These are phyloP conservation scores for Nicotiana noctiflora DNA, from an alignment of 257 asterid species.

Conservation along the genomic window DNA sequence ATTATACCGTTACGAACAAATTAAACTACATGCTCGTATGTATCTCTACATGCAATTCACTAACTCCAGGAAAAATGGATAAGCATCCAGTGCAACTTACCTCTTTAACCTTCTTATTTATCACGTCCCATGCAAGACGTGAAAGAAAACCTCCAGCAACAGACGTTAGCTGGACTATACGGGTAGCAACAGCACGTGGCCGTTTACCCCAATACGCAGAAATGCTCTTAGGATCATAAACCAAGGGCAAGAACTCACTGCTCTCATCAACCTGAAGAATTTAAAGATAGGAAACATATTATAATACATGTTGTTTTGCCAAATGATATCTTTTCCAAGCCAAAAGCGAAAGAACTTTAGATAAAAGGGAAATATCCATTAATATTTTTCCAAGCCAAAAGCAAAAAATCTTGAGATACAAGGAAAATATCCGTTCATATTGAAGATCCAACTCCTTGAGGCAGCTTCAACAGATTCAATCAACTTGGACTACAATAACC, in stretches of 20 bases:
- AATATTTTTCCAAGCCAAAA: not conserved
- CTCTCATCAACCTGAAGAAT: conserved; percentile 82
- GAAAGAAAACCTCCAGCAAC: conserved; percentile 99
- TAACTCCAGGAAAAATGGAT: not conserved
- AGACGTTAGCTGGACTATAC: conserved; percentile 77
- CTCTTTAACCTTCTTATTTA: conserved; percentile 85
- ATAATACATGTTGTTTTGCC: not conserved
- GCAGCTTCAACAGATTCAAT: not conserved
- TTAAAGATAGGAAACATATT: not conserved
- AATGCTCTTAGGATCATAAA: conserved; percentile 78
- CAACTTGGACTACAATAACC: not conserved
- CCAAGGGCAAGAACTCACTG: conserved; percentile 89
- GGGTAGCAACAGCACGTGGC: conserved; percentile 93
- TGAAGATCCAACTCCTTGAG: not conserved
- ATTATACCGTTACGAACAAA: not conserved
- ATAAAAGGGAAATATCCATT: not conserved
- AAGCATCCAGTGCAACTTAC: conserved; percentile 23
- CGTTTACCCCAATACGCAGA: conserved; percentile 96
- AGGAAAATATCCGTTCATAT: not conserved
- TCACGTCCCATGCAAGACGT: conserved; percentile 65
- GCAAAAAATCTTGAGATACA: not conserved
- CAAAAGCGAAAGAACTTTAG: not conserved
- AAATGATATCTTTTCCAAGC: not conserved
- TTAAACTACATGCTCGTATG: not conserved
- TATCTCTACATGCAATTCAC: not conserved